Evolutionary conservation across 768 basidiomycete species (phyloP).

Genomic region (Polyporus arcularius): DNA sequence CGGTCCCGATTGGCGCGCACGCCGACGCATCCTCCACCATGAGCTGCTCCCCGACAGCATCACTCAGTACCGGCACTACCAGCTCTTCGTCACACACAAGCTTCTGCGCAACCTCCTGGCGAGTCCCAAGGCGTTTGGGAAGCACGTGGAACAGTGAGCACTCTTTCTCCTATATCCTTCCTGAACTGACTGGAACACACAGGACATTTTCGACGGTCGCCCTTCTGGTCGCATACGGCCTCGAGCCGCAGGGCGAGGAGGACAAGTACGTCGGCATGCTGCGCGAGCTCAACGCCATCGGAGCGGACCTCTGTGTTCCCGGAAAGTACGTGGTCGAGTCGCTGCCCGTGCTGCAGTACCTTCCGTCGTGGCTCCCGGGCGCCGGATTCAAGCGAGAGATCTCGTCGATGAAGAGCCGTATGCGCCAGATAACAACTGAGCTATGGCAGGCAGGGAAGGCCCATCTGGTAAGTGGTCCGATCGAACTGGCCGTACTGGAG

Average conservation of each 20-base stretch:
- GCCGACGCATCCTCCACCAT: constrained; percentile 1
- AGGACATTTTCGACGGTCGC: neutral
- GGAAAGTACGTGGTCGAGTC: constrained; percentile 29
- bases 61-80: neutral
- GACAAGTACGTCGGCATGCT: neutral
- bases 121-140: neutral
- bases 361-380: constrained; percentile 2
- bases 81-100: neutral
- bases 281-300: neutral
- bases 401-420: neutral
- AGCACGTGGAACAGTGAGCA: neutral
- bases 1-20: neutral
- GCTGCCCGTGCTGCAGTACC: constrained; percentile 17
- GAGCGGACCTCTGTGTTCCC: constrained; percentile 6
- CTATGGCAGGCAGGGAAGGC: neutral
- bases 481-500: neutral
- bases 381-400: constrained; percentile 1
- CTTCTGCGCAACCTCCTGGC: neutral
- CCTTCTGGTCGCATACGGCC: neutral
- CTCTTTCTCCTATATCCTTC: neutral
- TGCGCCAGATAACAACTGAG: neutral
- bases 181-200: neutral
- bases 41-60: neutral
- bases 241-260: neutral
- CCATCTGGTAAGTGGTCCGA: neutral